Evolutionary conservation across 495 filamentous ascomycete species (phyloP).

Genomic region (Monascus purpureus): DNA sequence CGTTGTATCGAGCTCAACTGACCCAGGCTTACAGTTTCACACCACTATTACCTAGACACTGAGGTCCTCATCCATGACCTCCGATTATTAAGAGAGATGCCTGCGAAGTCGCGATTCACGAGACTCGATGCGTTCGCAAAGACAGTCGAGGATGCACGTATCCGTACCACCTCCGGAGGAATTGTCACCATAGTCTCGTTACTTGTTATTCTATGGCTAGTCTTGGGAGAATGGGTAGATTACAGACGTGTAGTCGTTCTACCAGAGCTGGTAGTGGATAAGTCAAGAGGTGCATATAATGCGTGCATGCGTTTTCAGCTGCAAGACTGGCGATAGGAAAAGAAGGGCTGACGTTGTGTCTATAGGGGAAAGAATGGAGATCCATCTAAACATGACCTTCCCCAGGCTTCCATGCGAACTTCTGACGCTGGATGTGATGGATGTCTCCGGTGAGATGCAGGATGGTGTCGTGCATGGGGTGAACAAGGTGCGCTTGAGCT

Average conservation of each 20-base stretch:
- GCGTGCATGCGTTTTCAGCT: background rate
- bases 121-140: constrained; percentile 97
- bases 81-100: constrained; percentile 25
- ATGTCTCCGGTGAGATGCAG: constrained; percentile 93
- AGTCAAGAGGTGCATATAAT: constrained; percentile 60
- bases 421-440: constrained; percentile 95
- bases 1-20: no score
- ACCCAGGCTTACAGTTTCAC: no score
- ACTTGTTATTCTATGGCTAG: constrained; percentile 71
- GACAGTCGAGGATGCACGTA: constrained; percentile 93
- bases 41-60: no score
- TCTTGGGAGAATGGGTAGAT: constrained; percentile 92
- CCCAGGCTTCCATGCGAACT: constrained; percentile 90
- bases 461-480: constrained; percentile 85
- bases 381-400: constrained; percentile 95
- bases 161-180: constrained; percentile 94
- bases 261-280: constrained; percentile 91
- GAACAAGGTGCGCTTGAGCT: constrained; percentile 67
- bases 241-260: constrained; percentile 77
- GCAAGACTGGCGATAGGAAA: no score
- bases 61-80: no score
- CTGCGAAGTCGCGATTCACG: constrained; percentile 69
- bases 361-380: constrained; percentile 91
- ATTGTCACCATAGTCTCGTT: constrained; percentile 86
- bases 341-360: constrained; percentile 3